A percentile compares a stretch with the other conserved stretches of the same genome.
Evolutionary conservation across 2,329 filamentous ascomycete species (phyloP).

Genomic region (Cladosporium austrohemisphaericum): DNA sequence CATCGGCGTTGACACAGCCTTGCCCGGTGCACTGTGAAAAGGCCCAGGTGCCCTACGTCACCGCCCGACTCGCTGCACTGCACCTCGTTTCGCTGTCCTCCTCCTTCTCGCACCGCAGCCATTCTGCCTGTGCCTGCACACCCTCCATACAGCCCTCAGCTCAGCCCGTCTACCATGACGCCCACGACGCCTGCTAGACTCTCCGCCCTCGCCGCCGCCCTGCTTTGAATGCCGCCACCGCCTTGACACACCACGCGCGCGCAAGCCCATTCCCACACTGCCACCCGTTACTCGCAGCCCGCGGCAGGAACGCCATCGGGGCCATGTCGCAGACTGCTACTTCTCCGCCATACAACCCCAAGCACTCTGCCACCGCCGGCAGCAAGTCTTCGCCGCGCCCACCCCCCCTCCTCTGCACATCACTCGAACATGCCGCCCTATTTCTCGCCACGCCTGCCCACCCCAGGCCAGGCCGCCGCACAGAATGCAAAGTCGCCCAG

Average conservation of each 20-base stretch:
- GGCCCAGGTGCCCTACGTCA: too few relatives aligned
- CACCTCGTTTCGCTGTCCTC: too few relatives aligned
- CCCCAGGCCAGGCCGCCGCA: conserved; percentile 17
- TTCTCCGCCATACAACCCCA: conserved; percentile 21
- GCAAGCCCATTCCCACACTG: too few relatives aligned
- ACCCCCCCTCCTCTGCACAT: not conserved
- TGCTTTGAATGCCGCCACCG: not conserved
- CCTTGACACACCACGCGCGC: not conserved
- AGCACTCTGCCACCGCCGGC: conserved; percentile 1
- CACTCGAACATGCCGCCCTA: conserved; percentile 27
- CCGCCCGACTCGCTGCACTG: too few relatives aligned
- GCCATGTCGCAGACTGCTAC: conserved; percentile 26
- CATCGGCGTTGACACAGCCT: too few relatives aligned
- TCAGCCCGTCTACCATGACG: not conserved
- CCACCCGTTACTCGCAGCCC: conserved; percentile 1
- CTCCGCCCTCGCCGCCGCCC: not conserved
- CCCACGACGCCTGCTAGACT: not conserved
- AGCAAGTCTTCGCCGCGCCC: not conserved
- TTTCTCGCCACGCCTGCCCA: conserved; percentile 24
- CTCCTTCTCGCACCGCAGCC: too few relatives aligned
- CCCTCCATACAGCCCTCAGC: too few relatives aligned
- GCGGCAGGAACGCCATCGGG: not conserved
- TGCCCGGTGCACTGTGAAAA: too few relatives aligned
- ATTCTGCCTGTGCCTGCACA: too few relatives aligned
- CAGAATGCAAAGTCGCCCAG: conserved; percentile 46